A percentile compares a stretch with the other conserved stretches of the same genome.
Conservation (phyloP, 2,329 filamentous ascomycete genomes). For the Botrytis porri region DNA sequence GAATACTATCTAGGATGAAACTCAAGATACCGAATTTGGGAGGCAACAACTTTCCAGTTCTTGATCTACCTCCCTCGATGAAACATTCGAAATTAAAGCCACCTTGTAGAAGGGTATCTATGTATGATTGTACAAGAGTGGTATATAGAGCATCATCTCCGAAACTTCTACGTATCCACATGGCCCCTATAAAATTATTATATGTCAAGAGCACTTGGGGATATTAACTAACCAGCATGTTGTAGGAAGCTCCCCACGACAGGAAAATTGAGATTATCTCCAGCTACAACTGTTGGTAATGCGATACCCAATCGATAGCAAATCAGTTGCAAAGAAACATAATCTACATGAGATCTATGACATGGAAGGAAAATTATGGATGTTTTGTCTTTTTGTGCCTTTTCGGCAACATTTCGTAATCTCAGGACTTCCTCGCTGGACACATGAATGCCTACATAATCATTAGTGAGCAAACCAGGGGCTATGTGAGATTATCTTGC, state of each 20-base stretch:
- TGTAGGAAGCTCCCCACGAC: conserved; percentile 87
- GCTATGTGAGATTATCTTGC: conserved; percentile 39
- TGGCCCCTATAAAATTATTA: conserved; percentile 56
- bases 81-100: conserved; percentile 98
- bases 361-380: conserved; percentile 95
- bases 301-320: conserved; percentile 91
- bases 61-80: conserved; percentile 88
- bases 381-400: conserved; percentile 82
- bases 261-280: conserved; percentile 95
- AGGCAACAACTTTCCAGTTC: conserved; percentile 88
- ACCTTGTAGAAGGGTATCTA: conserved; percentile 85
- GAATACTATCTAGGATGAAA: conserved; percentile 85
- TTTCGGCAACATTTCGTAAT: conserved; percentile 75
- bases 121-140: conserved; percentile 92
- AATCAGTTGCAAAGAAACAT: conserved; percentile 90
- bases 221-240: conserved; percentile 62
- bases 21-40: conserved; percentile 95
- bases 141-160: conserved; percentile 88
- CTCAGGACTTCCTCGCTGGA: conserved; percentile 90
- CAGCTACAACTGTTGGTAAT: conserved; percentile 86
- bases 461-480: background rate
- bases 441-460: conserved; percentile 69
- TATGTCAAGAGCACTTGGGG: background rate
- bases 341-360: conserved; percentile 93
- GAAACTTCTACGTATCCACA: conserved; percentile 94